Conservation (phyloP, 352 stramenopile species). For the Sclerospora graminicola region DNA sequence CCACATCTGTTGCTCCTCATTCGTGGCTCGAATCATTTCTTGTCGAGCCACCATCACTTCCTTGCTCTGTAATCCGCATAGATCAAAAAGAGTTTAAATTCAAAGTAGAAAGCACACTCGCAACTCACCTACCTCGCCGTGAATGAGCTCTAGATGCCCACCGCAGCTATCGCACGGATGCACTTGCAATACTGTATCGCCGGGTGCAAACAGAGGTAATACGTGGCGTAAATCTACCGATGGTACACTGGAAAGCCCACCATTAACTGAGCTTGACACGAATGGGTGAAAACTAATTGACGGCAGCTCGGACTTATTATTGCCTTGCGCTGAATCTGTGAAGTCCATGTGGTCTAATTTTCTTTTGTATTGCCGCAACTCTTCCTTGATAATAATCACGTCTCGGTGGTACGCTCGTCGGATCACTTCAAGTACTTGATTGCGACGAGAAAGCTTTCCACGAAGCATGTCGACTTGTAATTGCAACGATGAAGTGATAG, state of each 20-base stretch:
- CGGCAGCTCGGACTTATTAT: no score
- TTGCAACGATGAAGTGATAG: conserved; percentile 23
- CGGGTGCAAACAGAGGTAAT: conserved; percentile 58
- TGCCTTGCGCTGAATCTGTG: no score
- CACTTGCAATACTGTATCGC: conserved; percentile 61
- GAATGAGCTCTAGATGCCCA: conserved; percentile 64
- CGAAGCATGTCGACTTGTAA: conserved; percentile 58
- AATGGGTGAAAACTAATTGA: conserved; percentile 4
- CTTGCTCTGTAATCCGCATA: conserved; percentile 32
- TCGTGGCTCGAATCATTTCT: conserved; percentile 62
- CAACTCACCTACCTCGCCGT: conserved; percentile 43
- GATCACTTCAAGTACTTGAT: conserved; percentile 66
- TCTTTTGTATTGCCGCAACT: conserved; percentile 34
- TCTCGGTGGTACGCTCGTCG: conserved; percentile 73
- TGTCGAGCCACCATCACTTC: no score
- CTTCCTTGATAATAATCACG: conserved; percentile 76
- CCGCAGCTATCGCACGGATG: conserved; percentile 67
- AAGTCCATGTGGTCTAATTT: conserved; percentile 8
- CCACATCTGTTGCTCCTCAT: no score
- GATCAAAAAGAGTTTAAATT: background rate
- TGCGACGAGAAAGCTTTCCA: conserved; percentile 53
- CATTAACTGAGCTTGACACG: conserved; percentile 2
- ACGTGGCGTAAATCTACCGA: conserved; percentile 63
- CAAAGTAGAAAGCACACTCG: background rate
- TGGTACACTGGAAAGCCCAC: conserved; percentile 43